Conservation (phyloP, 2,329 filamentous ascomycete species). For the Cryphonectria radicalis region DNA sequence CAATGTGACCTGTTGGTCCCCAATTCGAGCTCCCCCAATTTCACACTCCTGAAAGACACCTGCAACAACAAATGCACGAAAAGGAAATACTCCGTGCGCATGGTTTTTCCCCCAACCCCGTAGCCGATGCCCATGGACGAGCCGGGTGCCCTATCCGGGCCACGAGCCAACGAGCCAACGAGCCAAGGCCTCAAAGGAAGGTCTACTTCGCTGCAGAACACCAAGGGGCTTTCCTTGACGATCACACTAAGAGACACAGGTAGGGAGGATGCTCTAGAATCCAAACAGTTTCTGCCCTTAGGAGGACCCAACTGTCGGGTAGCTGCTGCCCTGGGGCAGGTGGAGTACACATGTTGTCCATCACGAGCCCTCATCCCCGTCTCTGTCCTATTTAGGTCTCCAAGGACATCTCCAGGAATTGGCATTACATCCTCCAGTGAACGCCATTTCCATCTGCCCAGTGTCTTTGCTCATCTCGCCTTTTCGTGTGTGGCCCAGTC, state of each 20-base stretch:
- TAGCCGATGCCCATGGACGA: neutral
- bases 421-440: neutral
- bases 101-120: neutral
- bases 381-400: neutral
- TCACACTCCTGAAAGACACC: neutral
- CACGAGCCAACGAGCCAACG: neutral
- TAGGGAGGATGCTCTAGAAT: neutral
- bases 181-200: neutral
- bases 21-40: neutral
- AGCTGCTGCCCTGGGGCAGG: neutral
- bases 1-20: neutral
- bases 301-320: neutral
- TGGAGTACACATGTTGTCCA: neutral
- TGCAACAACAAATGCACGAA: neutral
- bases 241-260: neutral
- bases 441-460: neutral
- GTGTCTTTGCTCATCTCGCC: neutral
- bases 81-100: neutral
- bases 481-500: neutral
- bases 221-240: neutral
- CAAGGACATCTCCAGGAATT: neutral
- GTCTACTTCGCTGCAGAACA: neutral
- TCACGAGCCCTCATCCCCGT: slow-evolving; percentile 6
- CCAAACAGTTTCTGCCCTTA: neutral
- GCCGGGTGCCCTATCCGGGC: neutral